Conservation (phyloP, 192 early-diverging fungal species). For the Coemansia sp. region DNA sequence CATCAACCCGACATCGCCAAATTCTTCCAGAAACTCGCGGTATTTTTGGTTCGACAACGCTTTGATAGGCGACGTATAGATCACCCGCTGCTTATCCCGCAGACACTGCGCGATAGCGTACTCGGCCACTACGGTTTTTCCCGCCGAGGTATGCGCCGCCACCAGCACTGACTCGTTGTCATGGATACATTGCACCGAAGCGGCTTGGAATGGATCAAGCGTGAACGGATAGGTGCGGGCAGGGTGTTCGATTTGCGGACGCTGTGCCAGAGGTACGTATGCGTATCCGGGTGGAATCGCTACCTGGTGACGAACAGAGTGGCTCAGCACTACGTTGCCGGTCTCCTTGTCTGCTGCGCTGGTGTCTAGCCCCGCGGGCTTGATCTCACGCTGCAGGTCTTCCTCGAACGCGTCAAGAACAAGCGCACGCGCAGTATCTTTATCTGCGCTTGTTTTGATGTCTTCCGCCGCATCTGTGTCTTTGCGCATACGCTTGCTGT, state of each 20-base stretch:
- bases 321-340: conserved; percentile 49
- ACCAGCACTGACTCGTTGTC: conserved; percentile 94
- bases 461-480: conserved; percentile 3
- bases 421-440: conserved; percentile 47
- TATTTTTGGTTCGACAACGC: conserved; percentile 99
- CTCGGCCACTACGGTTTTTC: conserved; percentile 99
- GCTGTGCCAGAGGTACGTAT: conserved; percentile 86
- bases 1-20: conserved; percentile 98
- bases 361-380: conserved; percentile 57
- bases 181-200: conserved; percentile 86
- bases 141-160: conserved; percentile 93
- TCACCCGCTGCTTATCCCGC: conserved; percentile 88
- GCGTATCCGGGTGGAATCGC: conserved; percentile 83
- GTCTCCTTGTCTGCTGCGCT: conserved; percentile 56
- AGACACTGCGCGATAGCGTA: conserved; percentile 94
- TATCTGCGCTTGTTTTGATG: conserved; percentile 5
- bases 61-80: conserved; percentile 98
- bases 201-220: conserved; percentile 94
- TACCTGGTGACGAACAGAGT: conserved; percentile 91
- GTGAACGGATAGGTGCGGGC: conserved; percentile 88
- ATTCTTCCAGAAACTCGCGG: conserved; percentile 90
- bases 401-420: conserved; percentile 70
- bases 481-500: conserved; percentile 28
- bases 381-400: conserved; percentile 68
- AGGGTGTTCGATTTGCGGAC: conserved; percentile 75